Evolutionary conservation across 495 filamentous ascomycete genomes (phyloP).

Genomic region (Opeltia flavorubescens): DNA sequence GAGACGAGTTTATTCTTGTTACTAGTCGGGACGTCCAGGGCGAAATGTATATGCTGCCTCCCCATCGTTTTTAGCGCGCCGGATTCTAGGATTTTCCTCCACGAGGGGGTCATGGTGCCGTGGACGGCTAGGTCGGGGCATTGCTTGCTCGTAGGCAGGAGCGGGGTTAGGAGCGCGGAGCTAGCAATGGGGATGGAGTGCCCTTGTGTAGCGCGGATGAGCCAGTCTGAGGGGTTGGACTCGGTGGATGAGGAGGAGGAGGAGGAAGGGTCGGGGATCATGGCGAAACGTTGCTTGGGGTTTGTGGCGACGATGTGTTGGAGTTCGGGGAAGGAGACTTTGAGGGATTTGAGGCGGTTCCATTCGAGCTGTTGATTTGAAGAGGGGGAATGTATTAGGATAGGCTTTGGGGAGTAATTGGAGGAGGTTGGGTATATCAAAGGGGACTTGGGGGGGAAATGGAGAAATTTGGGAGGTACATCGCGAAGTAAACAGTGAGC

Average conservation of each 20-base stretch:
- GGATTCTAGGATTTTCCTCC: constrained; percentile 51
- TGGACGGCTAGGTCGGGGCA: constrained; percentile 50
- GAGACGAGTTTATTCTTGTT: constrained; percentile 13
- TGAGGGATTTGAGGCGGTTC: constrained; percentile 50
- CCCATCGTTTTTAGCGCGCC: constrained; percentile 72
- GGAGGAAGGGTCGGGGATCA: constrained; percentile 2
- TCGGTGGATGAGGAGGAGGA: constrained; percentile 16
- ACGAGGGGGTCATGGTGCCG: constrained; percentile 70
- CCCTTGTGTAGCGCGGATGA: constrained; percentile 90
- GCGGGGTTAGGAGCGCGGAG: constrained; percentile 39
- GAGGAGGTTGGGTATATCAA: not conserved
- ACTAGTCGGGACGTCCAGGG: constrained; percentile 46
- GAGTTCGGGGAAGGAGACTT: constrained; percentile 63
- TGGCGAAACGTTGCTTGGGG: constrained; percentile 61
- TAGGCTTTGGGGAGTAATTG: not conserved
- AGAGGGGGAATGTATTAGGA: not conserved
- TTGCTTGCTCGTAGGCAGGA: constrained; percentile 23
- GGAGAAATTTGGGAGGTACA: too few relatives aligned
- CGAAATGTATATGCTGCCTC: constrained; percentile 78
- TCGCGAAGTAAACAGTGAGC: too few relatives aligned
- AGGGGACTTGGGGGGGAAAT: not conserved
- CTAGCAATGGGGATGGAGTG: constrained; percentile 55
- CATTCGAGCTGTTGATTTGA: constrained; percentile 46
- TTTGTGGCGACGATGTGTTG: constrained; percentile 52
- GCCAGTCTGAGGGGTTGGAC: constrained; percentile 45